phyloP scores from a whole-genome alignment of 208 protist genomes.

The Borovskyia barvae region DNA sequence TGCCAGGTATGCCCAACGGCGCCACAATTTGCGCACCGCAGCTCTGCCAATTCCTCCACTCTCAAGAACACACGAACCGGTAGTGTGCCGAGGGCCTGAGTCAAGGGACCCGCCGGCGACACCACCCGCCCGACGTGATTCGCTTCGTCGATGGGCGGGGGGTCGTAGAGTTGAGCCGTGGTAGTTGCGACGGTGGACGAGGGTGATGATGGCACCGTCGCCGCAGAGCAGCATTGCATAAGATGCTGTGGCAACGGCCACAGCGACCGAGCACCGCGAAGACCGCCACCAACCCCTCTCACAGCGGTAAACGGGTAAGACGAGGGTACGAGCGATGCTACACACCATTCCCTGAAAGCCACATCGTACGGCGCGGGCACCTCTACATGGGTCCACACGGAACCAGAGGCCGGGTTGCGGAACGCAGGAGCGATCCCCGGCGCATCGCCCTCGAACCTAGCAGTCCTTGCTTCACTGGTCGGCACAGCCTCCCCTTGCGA shows the following conservation, averaged over 20 bases:
- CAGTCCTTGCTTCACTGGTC: too few relatives aligned
- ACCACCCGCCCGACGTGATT: background rate
- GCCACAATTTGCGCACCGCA: conserved; percentile 29
- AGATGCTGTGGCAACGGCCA: background rate
- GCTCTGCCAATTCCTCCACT: conserved; percentile 31
- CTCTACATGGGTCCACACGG: too few relatives aligned
- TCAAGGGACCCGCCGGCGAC: background rate
- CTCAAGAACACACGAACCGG: conserved; percentile 26
- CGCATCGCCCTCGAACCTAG: too few relatives aligned
- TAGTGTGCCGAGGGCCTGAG: background rate
- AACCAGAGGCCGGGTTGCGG: too few relatives aligned
- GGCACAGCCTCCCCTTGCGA: too few relatives aligned
- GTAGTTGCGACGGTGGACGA: background rate
- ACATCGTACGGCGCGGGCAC: conserved; percentile 1
- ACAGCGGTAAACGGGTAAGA: too few relatives aligned
- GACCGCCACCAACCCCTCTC: too few relatives aligned
- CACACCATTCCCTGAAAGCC: conserved; percentile 3
- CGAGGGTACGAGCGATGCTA: background rate
- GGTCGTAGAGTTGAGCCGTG: background rate
- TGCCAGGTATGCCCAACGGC: conserved; percentile 33
- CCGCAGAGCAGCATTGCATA: too few relatives aligned
- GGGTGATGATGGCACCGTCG: too few relatives aligned
- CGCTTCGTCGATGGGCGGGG: background rate
- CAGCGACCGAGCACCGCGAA: background rate
- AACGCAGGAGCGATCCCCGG: too few relatives aligned